Conservation (phyloP, 257 asterid species). For the Euphrasia confusa region DNA sequence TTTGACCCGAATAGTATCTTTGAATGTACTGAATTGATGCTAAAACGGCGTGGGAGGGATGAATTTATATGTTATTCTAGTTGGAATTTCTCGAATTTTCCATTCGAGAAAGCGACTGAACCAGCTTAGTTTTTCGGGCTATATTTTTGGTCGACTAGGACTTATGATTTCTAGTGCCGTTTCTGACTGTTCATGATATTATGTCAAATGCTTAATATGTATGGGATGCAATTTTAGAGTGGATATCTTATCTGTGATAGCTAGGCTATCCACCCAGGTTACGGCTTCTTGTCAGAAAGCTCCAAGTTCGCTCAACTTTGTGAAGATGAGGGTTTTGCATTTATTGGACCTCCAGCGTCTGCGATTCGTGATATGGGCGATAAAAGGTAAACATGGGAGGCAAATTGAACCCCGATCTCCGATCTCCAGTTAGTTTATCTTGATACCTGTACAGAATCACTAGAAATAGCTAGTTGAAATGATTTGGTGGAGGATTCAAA, state of each 20-base stretch:
- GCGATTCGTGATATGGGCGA: slow-evolving; percentile 99
- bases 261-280: slow-evolving; percentile 99
- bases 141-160: too few species aligned
- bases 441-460: background rate
- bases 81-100: background rate
- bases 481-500: too few species aligned
- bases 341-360: slow-evolving; percentile 96
- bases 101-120: too few species aligned
- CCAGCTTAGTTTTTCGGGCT: too few species aligned
- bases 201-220: too few species aligned
- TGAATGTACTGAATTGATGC: too few species aligned
- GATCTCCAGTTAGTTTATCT: slow-evolving; percentile 11
- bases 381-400: slow-evolving; percentile 53
- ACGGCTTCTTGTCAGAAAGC: slow-evolving; percentile 97
- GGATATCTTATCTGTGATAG: slow-evolving; percentile 41
- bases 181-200: too few species aligned
- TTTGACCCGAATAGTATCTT: too few species aligned
- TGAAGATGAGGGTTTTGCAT: slow-evolving; percentile 67
- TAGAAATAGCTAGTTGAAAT: background rate
- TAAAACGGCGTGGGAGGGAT: too few species aligned
- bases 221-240: slow-evolving; percentile 24
- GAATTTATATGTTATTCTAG: slow-evolving; percentile 2
- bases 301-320: slow-evolving; percentile 90
- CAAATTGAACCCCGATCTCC: slow-evolving; percentile 3
- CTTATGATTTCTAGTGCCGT: too few species aligned